Evolutionary conservation across 768 basidiomycete genomes (phyloP), one percentile per base, ranked within the genome.

Genomic region (Pleurotus citrinopileatus): DNA sequence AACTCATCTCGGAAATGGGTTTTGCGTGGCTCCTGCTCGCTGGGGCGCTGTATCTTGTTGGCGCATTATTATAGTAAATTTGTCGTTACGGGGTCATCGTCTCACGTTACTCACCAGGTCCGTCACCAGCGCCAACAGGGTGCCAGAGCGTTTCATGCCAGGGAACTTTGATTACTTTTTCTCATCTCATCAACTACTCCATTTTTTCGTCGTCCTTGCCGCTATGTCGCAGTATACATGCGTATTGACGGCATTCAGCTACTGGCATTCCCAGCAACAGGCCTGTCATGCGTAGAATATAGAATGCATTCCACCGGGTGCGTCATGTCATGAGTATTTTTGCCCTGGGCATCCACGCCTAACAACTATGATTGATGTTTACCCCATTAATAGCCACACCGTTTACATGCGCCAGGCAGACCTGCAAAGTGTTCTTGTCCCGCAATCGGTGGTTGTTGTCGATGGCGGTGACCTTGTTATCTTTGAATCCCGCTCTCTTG

Each of bases 161-260:
- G 91, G 92, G 32, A 80, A 69, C 58, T 94, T 94, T 69, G 92
- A 94, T 70, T 78, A 80, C 62, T 79, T 91, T 61, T 78, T 85
- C 53, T 80, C 89, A 0, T 92, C 89, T 17, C 94, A 96, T 73
- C 91, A 95, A 69, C 88, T 96, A 61, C 95, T 97, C 68, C 94
- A 95, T 65, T 67, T 85, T 56, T 84, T 80, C 61, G 92, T 95
- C 32, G 74, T 92, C 52, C 68, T 84, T 22, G 90, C 87, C 8
- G 88, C 86, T 29, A 67, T 86, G 59, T 73, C 81, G 8, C 88
- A 90, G 60, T 91, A 86, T 69, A 67, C 69, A 29, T 69, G 74
- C 59, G 74, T 89, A 55, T 60, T 84, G 55, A 77, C 75, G 20
- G 77, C 77, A 38, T 78, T 89, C 62, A 64, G 80, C 55, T 79